Conservation (phyloP, 2,329 filamentous ascomycete genomes). For the Chaetothyriales sp. region DNA sequence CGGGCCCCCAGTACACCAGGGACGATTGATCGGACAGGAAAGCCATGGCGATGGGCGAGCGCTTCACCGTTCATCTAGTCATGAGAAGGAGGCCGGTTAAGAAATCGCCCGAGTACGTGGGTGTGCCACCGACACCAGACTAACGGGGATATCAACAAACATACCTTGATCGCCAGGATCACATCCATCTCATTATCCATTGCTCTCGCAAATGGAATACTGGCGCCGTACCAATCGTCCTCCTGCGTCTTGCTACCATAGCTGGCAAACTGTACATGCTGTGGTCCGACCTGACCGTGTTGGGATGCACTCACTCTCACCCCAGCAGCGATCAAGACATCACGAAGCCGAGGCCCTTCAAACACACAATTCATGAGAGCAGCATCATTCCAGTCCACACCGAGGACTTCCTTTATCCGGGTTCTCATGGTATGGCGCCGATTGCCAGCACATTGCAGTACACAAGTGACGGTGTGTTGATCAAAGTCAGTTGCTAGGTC, state of each 20-base stretch:
- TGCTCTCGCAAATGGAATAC: slow-evolving; percentile 37
- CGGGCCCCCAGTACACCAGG: slow-evolving; percentile 42
- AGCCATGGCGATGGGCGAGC: slow-evolving; percentile 38
- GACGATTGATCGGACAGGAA: slow-evolving; percentile 38
- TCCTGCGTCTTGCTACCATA: slow-evolving; percentile 40
- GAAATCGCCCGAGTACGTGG: not conserved
- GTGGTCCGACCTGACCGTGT: slow-evolving; percentile 17
- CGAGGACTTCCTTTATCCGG: slow-evolving; percentile 43
- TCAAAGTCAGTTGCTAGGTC: slow-evolving; percentile 36
- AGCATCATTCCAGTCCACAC: slow-evolving; percentile 47
- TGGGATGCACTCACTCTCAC: slow-evolving; percentile 22
- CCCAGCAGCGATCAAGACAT: slow-evolving; percentile 38
- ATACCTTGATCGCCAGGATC: slow-evolving; percentile 36
- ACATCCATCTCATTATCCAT: slow-evolving; percentile 32
- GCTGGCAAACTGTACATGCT: slow-evolving; percentile 44
- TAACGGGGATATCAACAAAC: slow-evolving; percentile 2
- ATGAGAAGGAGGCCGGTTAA: not conserved
- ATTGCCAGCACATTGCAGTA: slow-evolving; percentile 48
- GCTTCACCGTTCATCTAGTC: slow-evolving; percentile 37
- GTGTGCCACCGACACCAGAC: not conserved
- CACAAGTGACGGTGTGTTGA: slow-evolving; percentile 43
- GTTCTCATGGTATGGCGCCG: slow-evolving; percentile 49
- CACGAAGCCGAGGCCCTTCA: slow-evolving; percentile 40
- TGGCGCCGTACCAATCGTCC: slow-evolving; percentile 46
- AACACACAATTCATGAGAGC: slow-evolving; percentile 49